These are phyloP conservation scores for Trichopus zeylanicus DNA, from an alignment of 116 monocot genomes.

Conservation along the genomic window DNA sequence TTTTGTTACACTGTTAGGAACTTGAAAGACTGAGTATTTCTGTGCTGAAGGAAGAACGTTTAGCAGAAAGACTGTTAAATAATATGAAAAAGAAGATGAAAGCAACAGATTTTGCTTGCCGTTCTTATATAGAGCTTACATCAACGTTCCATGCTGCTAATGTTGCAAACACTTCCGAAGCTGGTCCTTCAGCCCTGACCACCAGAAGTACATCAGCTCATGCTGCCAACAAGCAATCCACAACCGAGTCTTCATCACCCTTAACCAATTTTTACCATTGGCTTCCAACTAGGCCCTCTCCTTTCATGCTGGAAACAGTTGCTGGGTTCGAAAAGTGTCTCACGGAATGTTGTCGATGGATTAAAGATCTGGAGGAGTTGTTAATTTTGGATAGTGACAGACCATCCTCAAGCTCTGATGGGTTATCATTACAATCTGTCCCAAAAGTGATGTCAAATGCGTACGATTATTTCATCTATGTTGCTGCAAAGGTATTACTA, in stretches of 20 bases:
- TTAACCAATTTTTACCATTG: conserved; percentile 81
- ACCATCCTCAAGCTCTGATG: conserved; percentile 3
- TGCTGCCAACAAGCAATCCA: conserved; percentile 22
- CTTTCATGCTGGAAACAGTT: no score
- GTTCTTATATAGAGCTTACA: conserved; percentile 74
- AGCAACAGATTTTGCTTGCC: conserved; percentile 75
- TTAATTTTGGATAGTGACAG: no score
- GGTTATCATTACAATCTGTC: conserved; percentile 34
- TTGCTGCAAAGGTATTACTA: no score
- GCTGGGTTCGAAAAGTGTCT: no score
- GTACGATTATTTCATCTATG: conserved; percentile 27
- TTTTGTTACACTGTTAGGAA: conserved; percentile 48
- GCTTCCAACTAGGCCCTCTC: conserved; percentile 71
- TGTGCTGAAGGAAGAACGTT: conserved; percentile 69
- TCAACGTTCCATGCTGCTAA: conserved; percentile 57
- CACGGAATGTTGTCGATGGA: no score
- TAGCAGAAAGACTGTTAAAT: conserved; percentile 55
- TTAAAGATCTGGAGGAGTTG: no score
- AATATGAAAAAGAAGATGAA: conserved; percentile 62
- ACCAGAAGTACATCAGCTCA: conserved; percentile 12
- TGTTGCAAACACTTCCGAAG: conserved; percentile 20
- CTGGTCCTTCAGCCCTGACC: conserved; percentile 17
- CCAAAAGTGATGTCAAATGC: conserved; percentile 78
- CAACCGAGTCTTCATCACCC: conserved; percentile 12
- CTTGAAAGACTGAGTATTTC: conserved; percentile 62